A percentile compares a stretch with the other conserved stretches of the same genome.
Conservation (phyloP, 352 stramenopile genomes). For the Pythium rishiriense region DNA sequence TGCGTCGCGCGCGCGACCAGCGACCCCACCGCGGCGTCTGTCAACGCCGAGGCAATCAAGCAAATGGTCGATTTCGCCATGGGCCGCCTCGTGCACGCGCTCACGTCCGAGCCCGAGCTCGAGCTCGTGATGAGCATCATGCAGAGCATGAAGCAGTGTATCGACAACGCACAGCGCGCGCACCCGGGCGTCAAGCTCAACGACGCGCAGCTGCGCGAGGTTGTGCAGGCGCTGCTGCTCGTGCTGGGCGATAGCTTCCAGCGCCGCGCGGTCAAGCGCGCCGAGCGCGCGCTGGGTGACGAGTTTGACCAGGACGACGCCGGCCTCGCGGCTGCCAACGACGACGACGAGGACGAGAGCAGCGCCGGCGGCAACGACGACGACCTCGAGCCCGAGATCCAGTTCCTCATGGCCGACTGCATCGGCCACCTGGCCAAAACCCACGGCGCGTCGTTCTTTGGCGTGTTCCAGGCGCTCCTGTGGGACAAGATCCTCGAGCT, state of each 20-base stretch:
- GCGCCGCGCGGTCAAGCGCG: slow-evolving; percentile 59
- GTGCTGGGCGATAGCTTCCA: slow-evolving; percentile 84
- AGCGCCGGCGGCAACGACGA: slow-evolving; percentile 45
- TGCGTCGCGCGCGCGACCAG: slow-evolving; percentile 48
- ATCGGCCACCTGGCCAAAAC: slow-evolving; percentile 74
- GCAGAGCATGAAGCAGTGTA: slow-evolving; percentile 80
- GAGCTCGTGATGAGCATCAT: slow-evolving; percentile 85
- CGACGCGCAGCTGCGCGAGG: slow-evolving; percentile 67
- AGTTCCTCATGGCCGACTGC: slow-evolving; percentile 80
- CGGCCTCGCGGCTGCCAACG: slow-evolving; percentile 2
- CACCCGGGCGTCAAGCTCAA: slow-evolving; percentile 60
- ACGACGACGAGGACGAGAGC: slow-evolving; percentile 32
- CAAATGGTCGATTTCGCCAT: slow-evolving; percentile 87
- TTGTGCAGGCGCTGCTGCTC: slow-evolving; percentile 73
- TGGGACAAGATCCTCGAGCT: slow-evolving; percentile 82
- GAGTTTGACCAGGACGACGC: slow-evolving; percentile 43
- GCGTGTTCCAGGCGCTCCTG: slow-evolving; percentile 69
- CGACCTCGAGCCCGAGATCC: slow-evolving; percentile 66
- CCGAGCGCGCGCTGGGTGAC: slow-evolving; percentile 29
- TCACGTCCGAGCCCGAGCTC: slow-evolving; percentile 82
- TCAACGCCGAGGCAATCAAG: slow-evolving; percentile 56
- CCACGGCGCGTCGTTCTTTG: slow-evolving; percentile 67
- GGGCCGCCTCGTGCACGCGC: slow-evolving; percentile 68
- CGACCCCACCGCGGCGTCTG: neutral
- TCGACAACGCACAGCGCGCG: slow-evolving; percentile 44